Conservation (phyloP, 2,329 filamentous ascomycete genomes). For the Aspergillus sp. region DNA sequence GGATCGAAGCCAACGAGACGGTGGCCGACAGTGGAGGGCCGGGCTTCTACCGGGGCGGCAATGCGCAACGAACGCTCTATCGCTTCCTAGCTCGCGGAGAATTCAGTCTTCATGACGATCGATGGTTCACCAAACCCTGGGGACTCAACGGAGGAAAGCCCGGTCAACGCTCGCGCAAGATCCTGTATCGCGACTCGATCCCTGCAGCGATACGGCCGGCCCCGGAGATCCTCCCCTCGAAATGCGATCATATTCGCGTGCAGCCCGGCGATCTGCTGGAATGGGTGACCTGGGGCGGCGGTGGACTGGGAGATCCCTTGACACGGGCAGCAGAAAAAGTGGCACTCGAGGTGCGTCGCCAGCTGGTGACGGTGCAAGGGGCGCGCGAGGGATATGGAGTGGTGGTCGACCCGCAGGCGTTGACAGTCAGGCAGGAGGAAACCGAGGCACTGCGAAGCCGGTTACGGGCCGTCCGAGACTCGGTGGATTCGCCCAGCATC, state of each 20-base stretch:
- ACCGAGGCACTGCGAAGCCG: slow-evolving; percentile 32
- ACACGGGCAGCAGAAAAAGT: slow-evolving; percentile 41
- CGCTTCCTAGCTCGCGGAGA: slow-evolving; percentile 44
- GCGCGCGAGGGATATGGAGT: slow-evolving; percentile 44
- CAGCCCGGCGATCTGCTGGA: slow-evolving; percentile 45
- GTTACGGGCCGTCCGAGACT: slow-evolving; percentile 22
- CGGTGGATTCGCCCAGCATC: slow-evolving; percentile 9
- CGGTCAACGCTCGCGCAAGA: slow-evolving; percentile 39
- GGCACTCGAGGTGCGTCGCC: slow-evolving; percentile 42
- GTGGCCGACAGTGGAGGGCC: slow-evolving; percentile 46
- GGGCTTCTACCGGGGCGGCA: slow-evolving; percentile 45
- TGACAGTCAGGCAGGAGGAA: slow-evolving; percentile 29
- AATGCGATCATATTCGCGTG: slow-evolving; percentile 46
- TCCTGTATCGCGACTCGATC: slow-evolving; percentile 38
- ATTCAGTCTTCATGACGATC: slow-evolving; percentile 45
- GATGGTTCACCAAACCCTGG: slow-evolving; percentile 49
- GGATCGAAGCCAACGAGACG: slow-evolving; percentile 46
- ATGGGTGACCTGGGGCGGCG: slow-evolving; percentile 48
- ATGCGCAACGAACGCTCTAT: slow-evolving; percentile 46
- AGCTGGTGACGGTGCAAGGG: slow-evolving; percentile 40
- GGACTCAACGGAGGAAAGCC: slow-evolving; percentile 45
- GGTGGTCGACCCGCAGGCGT: slow-evolving; percentile 33
- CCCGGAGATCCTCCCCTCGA: slow-evolving; percentile 36
- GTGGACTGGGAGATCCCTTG: slow-evolving; percentile 45
- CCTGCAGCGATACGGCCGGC: slow-evolving; percentile 24